These are phyloP conservation scores for Cicer yamashitae DNA, from an alignment of 306 rosid genomes.

Conservation along the genomic window DNA sequence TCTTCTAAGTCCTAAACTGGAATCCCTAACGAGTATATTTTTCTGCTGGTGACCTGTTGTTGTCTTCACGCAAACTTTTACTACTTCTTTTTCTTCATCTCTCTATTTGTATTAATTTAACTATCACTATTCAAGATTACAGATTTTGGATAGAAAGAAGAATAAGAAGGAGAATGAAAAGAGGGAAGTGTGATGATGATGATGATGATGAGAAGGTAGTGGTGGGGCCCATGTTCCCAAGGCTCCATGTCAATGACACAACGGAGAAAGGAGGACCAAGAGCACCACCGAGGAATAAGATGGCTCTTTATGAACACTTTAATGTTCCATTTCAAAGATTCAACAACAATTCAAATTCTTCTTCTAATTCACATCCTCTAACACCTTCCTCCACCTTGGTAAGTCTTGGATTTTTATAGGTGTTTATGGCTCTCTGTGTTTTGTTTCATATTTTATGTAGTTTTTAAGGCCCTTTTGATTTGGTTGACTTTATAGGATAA, in stretches of 20 bases:
- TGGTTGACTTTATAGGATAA: no score
- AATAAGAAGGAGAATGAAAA: conserved; percentile 56
- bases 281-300: conserved; percentile 99
- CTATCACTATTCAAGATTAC: no score
- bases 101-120: no score
- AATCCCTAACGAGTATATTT: no score
- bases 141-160: background rate
- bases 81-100: no score
- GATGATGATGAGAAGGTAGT: conserved; percentile 58
- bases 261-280: conserved; percentile 95
- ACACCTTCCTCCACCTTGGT: conserved; percentile 73
- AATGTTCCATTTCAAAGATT: conserved; percentile 82
- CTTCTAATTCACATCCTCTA: conserved; percentile 42
- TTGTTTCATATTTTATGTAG: no score
- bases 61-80: no score
- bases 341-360: conserved; percentile 38
- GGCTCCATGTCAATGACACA: conserved; percentile 87
- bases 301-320: conserved; percentile 95
- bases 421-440: no score
- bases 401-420: conserved; percentile 7
- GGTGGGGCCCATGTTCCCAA: conserved; percentile 92
- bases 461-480: background rate
- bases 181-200: conserved; percentile 66
- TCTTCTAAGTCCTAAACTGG: no score
- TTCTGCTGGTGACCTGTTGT: no score